Conservation (phyloP, 2,329 filamentous ascomycete genomes). For the Talaromyces piceae region DNA sequence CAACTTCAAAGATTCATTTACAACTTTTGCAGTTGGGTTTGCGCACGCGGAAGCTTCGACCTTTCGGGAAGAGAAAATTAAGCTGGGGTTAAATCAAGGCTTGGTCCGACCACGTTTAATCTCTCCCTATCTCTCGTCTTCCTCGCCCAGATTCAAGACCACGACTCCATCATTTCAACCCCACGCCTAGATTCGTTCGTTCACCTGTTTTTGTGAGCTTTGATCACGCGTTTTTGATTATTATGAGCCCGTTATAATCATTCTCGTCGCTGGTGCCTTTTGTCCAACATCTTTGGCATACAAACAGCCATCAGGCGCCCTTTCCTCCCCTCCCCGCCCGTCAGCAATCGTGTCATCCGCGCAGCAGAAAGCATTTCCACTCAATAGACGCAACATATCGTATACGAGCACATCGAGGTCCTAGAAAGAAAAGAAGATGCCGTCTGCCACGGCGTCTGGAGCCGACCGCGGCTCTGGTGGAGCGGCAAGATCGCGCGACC, state of each 20-base stretch:
- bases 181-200: not conserved
- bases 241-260: not conserved
- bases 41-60: not conserved
- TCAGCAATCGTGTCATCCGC: not conserved
- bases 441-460: slow-evolving; percentile 41
- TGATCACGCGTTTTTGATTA: not conserved
- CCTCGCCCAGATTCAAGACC: too few relatives aligned
- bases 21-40: not conserved
- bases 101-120: not conserved
- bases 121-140: not conserved
- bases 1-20: not conserved
- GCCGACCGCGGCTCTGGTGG: slow-evolving; percentile 33
- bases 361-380: not conserved
- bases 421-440: slow-evolving; percentile 20
- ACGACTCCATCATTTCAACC: not conserved
- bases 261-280: not conserved
- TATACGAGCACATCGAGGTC: not conserved
- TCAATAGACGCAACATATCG: not conserved
- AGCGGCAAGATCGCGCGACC: slow-evolving; percentile 38
- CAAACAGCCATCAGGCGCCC: not conserved
- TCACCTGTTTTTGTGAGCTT: not conserved
- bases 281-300: not conserved
- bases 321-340: not conserved
- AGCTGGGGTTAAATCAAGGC: not conserved
- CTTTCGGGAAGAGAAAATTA: not conserved